Evolutionary conservation across 75 land plant species (phyloP).

Genomic region (Ceratopteris richardii): DNA sequence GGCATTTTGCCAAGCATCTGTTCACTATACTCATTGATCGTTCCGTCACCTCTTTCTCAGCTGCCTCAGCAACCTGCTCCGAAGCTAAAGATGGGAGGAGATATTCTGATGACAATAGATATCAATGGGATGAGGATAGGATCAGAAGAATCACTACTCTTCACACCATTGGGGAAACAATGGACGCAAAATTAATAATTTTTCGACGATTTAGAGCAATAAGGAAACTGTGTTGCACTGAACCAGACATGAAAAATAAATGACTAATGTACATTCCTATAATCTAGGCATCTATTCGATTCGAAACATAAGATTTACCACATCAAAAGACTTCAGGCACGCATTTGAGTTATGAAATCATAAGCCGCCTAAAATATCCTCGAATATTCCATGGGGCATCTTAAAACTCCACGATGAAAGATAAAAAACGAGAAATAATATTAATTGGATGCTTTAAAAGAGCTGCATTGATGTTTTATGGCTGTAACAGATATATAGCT

Average conservation of each 20-base stretch:
- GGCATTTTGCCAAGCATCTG: constrained; percentile 17
- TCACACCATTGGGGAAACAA: neutral
- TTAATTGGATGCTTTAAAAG: too few species aligned
- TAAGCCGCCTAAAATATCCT: too few species aligned
- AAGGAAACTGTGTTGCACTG: neutral
- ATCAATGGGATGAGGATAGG: neutral
- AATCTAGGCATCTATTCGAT: neutral
- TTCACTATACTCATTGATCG: constrained; percentile 14
- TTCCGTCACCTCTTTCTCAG: constrained; percentile 15
- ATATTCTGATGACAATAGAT: constrained; percentile 13
- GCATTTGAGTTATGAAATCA: neutral
- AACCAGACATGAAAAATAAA: neutral
- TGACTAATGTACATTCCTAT: neutral
- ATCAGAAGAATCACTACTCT: neutral
- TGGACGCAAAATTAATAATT: neutral
- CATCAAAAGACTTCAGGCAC: neutral
- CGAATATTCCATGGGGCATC: too few species aligned
- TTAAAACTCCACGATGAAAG: too few species aligned
- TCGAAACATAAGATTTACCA: neutral
- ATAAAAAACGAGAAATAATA: too few species aligned
- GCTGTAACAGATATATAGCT: too few species aligned
- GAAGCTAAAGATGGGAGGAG: constrained; percentile 12
- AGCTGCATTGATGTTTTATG: too few species aligned
- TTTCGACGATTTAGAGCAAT: neutral
- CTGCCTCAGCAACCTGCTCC: constrained; percentile 4